These are phyloP conservation scores for Tolypocladium album DNA, from an alignment of 2,329 filamentous ascomycete species.

Conservation along the genomic window DNA sequence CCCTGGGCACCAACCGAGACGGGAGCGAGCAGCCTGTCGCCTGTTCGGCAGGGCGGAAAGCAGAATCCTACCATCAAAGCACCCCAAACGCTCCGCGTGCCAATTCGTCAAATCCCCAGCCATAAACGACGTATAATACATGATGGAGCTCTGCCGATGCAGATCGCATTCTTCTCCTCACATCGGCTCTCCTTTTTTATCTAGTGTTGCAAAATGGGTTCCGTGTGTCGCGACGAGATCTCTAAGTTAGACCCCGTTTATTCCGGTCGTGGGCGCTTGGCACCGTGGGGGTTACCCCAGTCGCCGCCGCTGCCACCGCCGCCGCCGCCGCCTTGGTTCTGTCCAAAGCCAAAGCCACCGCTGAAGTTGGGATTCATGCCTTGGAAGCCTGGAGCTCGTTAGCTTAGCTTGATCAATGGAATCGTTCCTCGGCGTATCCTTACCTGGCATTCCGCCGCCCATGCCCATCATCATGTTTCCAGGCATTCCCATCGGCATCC, in stretches of 20 bases:
- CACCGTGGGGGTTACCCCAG: conserved; percentile 72
- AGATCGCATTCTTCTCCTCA: not conserved
- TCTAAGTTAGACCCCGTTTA: conserved; percentile 9
- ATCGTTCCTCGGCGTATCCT: not conserved
- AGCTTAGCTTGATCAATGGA: conserved; percentile 4
- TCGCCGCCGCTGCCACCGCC: conserved; percentile 36
- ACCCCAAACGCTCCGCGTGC: conserved; percentile 4
- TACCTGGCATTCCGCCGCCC: conserved; percentile 25
- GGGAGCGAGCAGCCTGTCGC: not conserved
- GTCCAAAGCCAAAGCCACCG: conserved; percentile 56
- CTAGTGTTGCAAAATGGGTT: not conserved
- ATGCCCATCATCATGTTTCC: conserved; percentile 48
- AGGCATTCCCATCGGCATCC: conserved; percentile 45
- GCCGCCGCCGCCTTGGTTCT: conserved; percentile 32
- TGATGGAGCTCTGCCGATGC: not conserved
- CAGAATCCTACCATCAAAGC: not conserved
- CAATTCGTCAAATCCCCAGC: conserved; percentile 1
- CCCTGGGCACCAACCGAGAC: not conserved
- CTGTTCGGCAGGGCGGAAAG: not conserved
- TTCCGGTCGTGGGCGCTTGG: conserved; percentile 69
- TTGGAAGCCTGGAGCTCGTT: conserved; percentile 45
- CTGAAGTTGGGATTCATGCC: conserved; percentile 56
- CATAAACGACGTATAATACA: conserved; percentile 4
- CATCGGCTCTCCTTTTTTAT: not conserved
- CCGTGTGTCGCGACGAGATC: not conserved